Evolutionary conservation across 2,329 filamentous ascomycete species (phyloP).

Genomic region (Colletotrichum godetiae): DNA sequence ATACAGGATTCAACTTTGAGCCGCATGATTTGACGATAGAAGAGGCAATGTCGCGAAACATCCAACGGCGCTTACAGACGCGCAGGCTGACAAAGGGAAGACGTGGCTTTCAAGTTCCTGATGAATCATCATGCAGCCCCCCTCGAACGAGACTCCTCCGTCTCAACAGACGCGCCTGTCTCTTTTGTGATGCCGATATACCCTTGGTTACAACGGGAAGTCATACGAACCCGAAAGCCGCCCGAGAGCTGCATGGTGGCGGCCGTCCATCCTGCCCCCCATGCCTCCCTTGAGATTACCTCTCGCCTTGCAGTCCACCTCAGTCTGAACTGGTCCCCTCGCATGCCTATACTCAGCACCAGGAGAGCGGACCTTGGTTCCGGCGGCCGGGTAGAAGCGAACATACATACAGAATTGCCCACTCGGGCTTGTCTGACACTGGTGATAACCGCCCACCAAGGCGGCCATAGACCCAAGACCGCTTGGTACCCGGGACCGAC

Average conservation of each 20-base stretch:
- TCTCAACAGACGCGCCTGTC: background rate
- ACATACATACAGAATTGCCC: slow-evolving; percentile 1
- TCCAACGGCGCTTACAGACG: background rate
- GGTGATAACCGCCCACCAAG: slow-evolving; percentile 8
- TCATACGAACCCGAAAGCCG: slow-evolving; percentile 20
- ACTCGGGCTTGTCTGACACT: slow-evolving; percentile 12
- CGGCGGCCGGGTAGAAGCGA: background rate
- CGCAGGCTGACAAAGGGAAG: background rate
- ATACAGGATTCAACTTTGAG: background rate
- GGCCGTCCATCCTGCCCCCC: background rate
- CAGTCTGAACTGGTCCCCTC: slow-evolving; percentile 11
- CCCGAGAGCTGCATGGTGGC: slow-evolving; percentile 33
- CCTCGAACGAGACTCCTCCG: background rate
- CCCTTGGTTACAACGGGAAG: slow-evolving; percentile 9
- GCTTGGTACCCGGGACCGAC: slow-evolving; percentile 23
- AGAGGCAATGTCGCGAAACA: background rate
- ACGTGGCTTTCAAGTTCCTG: background rate
- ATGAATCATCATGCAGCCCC: slow-evolving; percentile 15
- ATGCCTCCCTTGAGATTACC: background rate
- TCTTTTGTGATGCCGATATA: slow-evolving; percentile 16
- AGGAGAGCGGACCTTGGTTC: slow-evolving; percentile 3
- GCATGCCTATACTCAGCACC: background rate
- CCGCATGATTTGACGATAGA: background rate
- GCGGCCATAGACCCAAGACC: background rate
- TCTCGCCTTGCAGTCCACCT: slow-evolving; percentile 18